Evolutionary conservation across 371 early-diverging fungal species (phyloP), one percentile per base, ranked within the genome.

Genomic region (Mucor velutinosus): DNA sequence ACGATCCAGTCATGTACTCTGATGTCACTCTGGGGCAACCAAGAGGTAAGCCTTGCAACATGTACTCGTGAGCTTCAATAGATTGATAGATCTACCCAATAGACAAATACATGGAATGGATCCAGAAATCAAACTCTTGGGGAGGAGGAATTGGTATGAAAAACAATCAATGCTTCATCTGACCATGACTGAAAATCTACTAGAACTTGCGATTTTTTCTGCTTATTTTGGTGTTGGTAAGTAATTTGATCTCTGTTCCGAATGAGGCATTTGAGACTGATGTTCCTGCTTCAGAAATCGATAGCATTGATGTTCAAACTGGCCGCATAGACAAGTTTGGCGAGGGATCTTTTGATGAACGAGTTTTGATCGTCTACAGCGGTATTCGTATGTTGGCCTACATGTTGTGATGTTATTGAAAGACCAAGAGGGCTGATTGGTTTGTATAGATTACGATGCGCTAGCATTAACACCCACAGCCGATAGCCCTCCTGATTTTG

Each of bases 121-220:
- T 88, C 56, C 69, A 65, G 58, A 78, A 72, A 41, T 64, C 74
- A 27, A 76, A 75, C 55, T 77, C 86, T 27, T 88, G 88, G 88
- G 88, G 88, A 59, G 88, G 88, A 2, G 88, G 87, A 12, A 88
- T 88, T 45, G 88, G 88, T 86, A 82, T 66, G 39, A 1, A 35
- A 32, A 61, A 2, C 0, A 33, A 45, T 21, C 10, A 10, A 17
- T 4, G 11, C 5, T 14, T 27, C 11, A 53, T 53, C 10, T 47
- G 21, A 21, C 47, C 21, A 0, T 21, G n/a, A 21, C 21, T 47
- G 4, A 47, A 5, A 7, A 21, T 21, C 8, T 21, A 47, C 30
- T 64, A 86, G 89, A 88, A 55, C 60, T 88, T 7, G 73, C 87
- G 23, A 83, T 88, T 2, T 81, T 88, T 37, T 85, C 89, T 15